A percentile compares a stretch with the other conserved stretches of the same genome.
Evolutionary conservation across 2,329 filamentous ascomycete species (phyloP).

Genomic region (Aureobasidium sp.): DNA sequence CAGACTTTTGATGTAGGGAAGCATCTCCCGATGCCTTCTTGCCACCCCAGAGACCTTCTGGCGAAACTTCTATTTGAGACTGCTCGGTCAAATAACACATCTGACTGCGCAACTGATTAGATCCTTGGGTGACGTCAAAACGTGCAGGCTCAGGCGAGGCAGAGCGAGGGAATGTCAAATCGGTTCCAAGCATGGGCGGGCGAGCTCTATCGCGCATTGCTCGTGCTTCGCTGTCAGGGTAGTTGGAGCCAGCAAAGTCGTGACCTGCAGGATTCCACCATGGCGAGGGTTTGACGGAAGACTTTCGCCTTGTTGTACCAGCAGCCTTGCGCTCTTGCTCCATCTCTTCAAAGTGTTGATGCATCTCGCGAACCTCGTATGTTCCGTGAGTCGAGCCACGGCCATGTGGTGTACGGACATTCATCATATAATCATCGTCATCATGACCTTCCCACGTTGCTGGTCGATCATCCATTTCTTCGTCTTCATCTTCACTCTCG

Average conservation of each 20-base stretch:
- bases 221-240: slow-evolving; percentile 38
- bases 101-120: slow-evolving; percentile 40
- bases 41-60: slow-evolving; percentile 16
- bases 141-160: slow-evolving; percentile 75
- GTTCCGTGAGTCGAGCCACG: slow-evolving; percentile 56
- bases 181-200: slow-evolving; percentile 81
- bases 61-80: slow-evolving; percentile 32
- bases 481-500: slow-evolving; percentile 32
- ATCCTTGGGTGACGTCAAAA: slow-evolving; percentile 66
- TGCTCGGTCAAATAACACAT: slow-evolving; percentile 45
- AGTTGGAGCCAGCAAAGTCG: slow-evolving; percentile 15
- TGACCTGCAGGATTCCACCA: slow-evolving; percentile 34
- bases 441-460: slow-evolving; percentile 30
- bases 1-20: not conserved
- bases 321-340: slow-evolving; percentile 43
- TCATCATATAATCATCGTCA: slow-evolving; percentile 30
- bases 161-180: slow-evolving; percentile 74
- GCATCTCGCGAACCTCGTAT: slow-evolving; percentile 77
- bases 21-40: not conserved
- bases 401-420: slow-evolving; percentile 28
- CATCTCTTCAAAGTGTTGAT: slow-evolving; percentile 62
- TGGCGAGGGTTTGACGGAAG: slow-evolving; percentile 20
- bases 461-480: slow-evolving; percentile 30
- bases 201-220: slow-evolving; percentile 51
- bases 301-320: slow-evolving; percentile 24